Evolutionary conservation across 148 eudicot species (phyloP).

Genomic region (Arctostaphylos glauca): DNA sequence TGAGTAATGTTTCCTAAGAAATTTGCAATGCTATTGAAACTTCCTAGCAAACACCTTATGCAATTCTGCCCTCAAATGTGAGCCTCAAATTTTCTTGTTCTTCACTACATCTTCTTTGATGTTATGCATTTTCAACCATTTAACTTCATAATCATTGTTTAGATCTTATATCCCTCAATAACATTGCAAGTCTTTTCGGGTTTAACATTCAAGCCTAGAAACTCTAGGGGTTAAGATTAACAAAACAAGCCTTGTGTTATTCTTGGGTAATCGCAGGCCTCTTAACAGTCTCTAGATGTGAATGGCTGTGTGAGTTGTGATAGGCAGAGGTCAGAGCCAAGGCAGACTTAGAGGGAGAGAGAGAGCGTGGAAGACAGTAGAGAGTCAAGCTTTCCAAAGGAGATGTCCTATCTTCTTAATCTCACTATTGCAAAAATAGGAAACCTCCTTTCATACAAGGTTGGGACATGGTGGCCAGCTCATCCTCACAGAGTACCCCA

Average conservation of each 20-base stretch:
- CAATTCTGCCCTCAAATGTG: background rate
- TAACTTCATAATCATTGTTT: background rate
- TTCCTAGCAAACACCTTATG: background rate
- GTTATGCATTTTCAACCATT: background rate
- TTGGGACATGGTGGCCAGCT: background rate
- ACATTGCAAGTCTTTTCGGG: background rate
- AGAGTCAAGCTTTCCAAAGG: background rate
- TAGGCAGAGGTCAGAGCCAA: background rate
- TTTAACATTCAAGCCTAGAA: background rate
- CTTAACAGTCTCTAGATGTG: background rate
- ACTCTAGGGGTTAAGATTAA: background rate
- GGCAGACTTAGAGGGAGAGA: background rate
- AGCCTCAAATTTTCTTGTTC: background rate
- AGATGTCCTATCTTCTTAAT: background rate
- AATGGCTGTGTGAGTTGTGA: background rate
- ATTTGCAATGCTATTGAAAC: background rate
- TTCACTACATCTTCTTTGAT: background rate
- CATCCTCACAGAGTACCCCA: background rate
- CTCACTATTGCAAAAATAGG: background rate
- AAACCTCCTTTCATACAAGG: background rate
- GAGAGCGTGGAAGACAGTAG: background rate
- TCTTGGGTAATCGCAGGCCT: background rate
- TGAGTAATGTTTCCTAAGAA: background rate
- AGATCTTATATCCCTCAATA: background rate
- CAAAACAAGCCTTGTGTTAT: background rate